Evolutionary conservation across 495 filamentous ascomycete species (phyloP), one percentile per base, ranked within the genome.

Genomic region (Neurospora sp.): DNA sequence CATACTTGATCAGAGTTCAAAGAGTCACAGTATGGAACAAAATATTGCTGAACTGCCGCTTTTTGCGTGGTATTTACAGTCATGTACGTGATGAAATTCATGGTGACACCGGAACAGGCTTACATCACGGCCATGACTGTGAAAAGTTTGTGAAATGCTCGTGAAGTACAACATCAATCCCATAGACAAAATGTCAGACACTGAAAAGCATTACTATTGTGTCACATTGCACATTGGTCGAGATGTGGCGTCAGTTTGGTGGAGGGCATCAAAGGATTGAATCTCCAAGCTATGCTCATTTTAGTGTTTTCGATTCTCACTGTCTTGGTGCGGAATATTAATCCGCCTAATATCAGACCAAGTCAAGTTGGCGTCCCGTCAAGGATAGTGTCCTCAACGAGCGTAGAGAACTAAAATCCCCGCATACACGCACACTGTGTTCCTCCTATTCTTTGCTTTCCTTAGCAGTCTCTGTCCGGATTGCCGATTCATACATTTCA

Each of bases 381-480:
- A 20, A 46, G 18, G 40, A 41, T 41, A 41, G 12, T 5, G 40
- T 70, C 76, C 74, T 31, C 38, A 83, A 81, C 69, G 80, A 83
- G 76, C 76, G 82, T 82, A 71, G 71, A 78, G 78, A 82, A 78
- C 69, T 16, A 39, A 76, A 82, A 77, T 79, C 73, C 9, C 9
- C 8, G n/a, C 42, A 46, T 4, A 20, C 18, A 46, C n/a, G 4
- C 81, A 81, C 79, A 81, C 71, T 44, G 62, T 72, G 66, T 72
- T 27, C 59, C 37, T 18, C 37, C 38, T 39, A n/a, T 11, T 37
- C 39, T 37, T 54, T 12, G 14, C 16, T 69, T 14, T 66, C 31
- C 31, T 37, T 40, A 35, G 18, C 35, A 23, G 23, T n/a, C 20
- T 18, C n/a, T 46, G 12, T n/a, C 18, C 70, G 27, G 66, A 44